These are phyloP conservation scores for Metarhizium humberi DNA, from an alignment of 2,329 filamentous ascomycete genomes.

Conservation along the genomic window DNA sequence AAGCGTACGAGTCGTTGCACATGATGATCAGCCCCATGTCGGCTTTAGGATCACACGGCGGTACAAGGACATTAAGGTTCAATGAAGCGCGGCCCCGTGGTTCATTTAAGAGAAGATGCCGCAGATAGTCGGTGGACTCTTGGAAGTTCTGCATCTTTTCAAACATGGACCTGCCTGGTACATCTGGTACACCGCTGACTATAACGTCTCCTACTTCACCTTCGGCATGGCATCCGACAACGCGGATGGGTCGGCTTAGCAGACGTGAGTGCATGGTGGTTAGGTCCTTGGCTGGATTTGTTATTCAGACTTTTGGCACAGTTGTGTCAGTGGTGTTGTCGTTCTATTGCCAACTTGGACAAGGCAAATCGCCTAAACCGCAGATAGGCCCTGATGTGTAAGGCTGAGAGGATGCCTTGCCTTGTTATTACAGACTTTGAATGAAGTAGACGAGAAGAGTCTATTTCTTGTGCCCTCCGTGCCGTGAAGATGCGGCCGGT, in stretches of 20 bases:
- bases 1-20: slow-evolving; percentile 33
- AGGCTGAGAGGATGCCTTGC: too few species aligned
- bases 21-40: slow-evolving; percentile 37
- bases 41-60: slow-evolving; percentile 32
- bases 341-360: background rate
- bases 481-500: background rate
- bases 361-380: background rate
- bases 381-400: background rate
- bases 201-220: slow-evolving; percentile 40
- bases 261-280: background rate
- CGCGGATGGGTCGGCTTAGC: slow-evolving; percentile 11
- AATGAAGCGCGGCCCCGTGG: slow-evolving; percentile 32
- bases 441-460: background rate
- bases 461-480: background rate
- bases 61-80: slow-evolving; percentile 29
- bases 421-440: background rate
- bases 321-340: background rate
- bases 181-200: slow-evolving; percentile 35
- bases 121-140: slow-evolving; percentile 27
- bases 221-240: slow-evolving; percentile 28
- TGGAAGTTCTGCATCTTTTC: too few species aligned
- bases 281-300: background rate
- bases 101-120: slow-evolving; percentile 34
- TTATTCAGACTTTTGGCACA: background rate
- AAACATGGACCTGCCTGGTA: slow-evolving; percentile 33